A percentile compares a stretch with the other conserved stretches of the same genome.
phyloP scores from a whole-genome alignment of 176 grass and related monocot species.

The Dactylis glomerata region DNA sequence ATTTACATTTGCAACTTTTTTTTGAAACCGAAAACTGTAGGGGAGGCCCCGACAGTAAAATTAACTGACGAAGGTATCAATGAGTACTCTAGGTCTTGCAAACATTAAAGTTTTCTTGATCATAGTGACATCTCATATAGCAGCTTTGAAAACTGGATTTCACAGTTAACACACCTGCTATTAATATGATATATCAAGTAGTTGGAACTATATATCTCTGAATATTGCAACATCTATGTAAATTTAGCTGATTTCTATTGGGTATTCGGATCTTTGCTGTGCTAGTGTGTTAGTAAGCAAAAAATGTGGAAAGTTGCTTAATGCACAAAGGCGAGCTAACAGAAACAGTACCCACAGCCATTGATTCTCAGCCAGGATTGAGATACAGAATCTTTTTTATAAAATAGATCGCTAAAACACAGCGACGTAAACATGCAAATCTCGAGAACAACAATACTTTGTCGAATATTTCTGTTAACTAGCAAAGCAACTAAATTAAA shows the following conservation, averaged over 20 bases:
- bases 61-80: not conserved
- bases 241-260: not conserved
- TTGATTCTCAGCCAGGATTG: not conserved
- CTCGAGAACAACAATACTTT: not conserved
- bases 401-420: not conserved
- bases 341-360: not conserved
- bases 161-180: not conserved
- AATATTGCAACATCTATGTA: not conserved
- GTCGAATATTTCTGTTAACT: not conserved
- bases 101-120: not conserved
- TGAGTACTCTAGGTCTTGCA: not conserved
- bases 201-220: not conserved
- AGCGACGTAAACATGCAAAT: not conserved
- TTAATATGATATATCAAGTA: not conserved
- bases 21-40: too few species aligned
- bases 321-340: not conserved
- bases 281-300: not conserved
- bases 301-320: not conserved
- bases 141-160: not conserved
- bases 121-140: not conserved
- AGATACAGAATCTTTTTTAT: not conserved
- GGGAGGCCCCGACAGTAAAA: too few species aligned
- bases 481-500: not conserved
- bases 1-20: not conserved
- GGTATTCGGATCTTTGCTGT: not conserved